Conservation (phyloP, 2,329 filamentous ascomycete genomes). For the Arthrobotrys sinensis region DNA sequence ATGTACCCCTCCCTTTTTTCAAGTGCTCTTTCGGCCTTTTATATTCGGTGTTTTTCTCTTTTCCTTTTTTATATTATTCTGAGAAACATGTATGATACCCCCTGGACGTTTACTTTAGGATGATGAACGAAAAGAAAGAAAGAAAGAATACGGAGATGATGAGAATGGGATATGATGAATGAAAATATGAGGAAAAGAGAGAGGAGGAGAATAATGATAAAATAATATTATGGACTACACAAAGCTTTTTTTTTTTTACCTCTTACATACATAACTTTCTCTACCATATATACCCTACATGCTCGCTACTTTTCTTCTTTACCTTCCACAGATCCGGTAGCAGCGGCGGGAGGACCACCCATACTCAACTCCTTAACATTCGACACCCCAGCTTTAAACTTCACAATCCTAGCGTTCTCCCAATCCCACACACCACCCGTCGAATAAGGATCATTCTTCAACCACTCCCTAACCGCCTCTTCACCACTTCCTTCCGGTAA, state of each 20-base stretch:
- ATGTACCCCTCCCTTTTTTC: conserved; percentile 61
- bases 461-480: conserved; percentile 42
- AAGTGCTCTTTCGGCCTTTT: conserved; percentile 63
- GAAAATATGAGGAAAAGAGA: conserved; percentile 1
- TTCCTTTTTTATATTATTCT: conserved; percentile 2
- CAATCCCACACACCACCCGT: conserved; percentile 56
- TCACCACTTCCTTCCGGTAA: conserved; percentile 45
- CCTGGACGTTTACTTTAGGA: conserved; percentile 49
- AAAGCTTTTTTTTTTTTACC: background rate
- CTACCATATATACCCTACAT: background rate
- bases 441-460: conserved; percentile 49
- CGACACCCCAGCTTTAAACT: conserved; percentile 49
- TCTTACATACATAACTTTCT: background rate
- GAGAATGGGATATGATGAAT: conserved; percentile 27
- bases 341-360: background rate
- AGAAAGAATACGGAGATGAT: too few species aligned
- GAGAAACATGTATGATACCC: conserved; percentile 59
- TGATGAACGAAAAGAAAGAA: conserved; percentile 26
- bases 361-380: conserved; percentile 44
- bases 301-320: background rate
- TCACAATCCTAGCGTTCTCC: conserved; percentile 55
- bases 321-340: background rate
- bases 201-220: conserved; percentile 22
- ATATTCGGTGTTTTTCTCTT: conserved; percentile 39
- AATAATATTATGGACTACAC: conserved; percentile 4